Conservation (phyloP, 441 rosid species). For the Omphalea diandra region DNA sequence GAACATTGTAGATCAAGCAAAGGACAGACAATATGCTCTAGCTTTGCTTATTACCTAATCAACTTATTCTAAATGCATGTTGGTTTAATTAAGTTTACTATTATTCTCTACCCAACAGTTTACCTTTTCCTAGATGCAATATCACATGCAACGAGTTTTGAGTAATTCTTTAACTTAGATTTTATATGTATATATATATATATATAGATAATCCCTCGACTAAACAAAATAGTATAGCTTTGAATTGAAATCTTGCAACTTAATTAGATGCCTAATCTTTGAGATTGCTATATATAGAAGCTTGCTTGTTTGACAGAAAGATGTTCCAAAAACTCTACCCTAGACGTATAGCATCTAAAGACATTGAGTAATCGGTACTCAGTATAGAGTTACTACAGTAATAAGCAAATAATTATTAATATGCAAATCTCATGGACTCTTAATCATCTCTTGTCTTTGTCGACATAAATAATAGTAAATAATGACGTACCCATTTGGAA, state of each 20-base stretch:
- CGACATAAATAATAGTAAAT: too few relatives aligned
- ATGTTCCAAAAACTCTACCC: constrained; percentile 7
- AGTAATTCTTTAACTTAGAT: neutral
- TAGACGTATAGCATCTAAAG: neutral
- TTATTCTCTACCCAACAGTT: neutral
- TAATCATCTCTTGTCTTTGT: too few relatives aligned
- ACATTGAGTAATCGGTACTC: constrained; percentile 8
- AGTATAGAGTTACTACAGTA: too few relatives aligned
- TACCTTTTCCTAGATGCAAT: constrained; percentile 3
- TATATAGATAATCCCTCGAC: neutral
- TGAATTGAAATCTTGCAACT: neutral
- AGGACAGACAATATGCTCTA: constrained; percentile 30
- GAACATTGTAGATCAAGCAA: constrained; percentile 22
- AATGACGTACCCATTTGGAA: constrained; percentile 37
- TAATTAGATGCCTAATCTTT: neutral
- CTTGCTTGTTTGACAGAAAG: constrained; percentile 14
- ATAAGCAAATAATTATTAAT: too few relatives aligned
- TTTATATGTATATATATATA: too few relatives aligned
- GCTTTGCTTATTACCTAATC: constrained; percentile 19
- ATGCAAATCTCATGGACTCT: too few relatives aligned
- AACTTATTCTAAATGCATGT: neutral
- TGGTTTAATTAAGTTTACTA: neutral
- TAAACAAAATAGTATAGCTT: neutral
- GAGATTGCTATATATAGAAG: neutral
- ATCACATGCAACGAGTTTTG: constrained; percentile 16